phyloP scores from a whole-genome alignment of 495 filamentous ascomycete genomes.

The Penicillium taxi region DNA sequence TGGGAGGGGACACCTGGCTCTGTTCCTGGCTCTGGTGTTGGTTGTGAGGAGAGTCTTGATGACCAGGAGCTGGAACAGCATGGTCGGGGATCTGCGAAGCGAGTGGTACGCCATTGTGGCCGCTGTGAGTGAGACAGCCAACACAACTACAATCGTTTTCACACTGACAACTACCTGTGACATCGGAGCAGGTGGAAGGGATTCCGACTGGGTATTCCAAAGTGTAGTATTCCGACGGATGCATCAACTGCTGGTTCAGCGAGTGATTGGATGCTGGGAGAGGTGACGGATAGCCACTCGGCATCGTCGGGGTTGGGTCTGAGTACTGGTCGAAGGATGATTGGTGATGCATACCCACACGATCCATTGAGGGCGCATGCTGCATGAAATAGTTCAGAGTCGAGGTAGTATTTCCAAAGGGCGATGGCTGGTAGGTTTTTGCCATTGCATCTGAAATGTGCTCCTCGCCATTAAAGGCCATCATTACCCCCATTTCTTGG shows the following conservation, averaged over 20 bases:
- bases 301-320: slow-evolving; percentile 10
- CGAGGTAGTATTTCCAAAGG: slow-evolving; percentile 4
- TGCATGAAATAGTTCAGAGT: slow-evolving; percentile 14
- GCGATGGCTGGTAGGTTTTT: slow-evolving; percentile 10
- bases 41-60: too few relatives aligned
- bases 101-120: slow-evolving; percentile 33
- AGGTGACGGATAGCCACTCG: slow-evolving; percentile 25
- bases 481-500: slow-evolving; percentile 39
- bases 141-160: slow-evolving; percentile 42
- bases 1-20: neutral
- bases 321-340: slow-evolving; percentile 3
- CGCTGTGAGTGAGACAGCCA: slow-evolving; percentile 45
- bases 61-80: neutral
- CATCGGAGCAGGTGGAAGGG: slow-evolving; percentile 33
- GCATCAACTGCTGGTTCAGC: slow-evolving; percentile 31
- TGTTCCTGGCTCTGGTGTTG: slow-evolving; percentile 4
- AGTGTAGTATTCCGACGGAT: slow-evolving; percentile 37
- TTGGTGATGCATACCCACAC: slow-evolving; percentile 1
- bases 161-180: slow-evolving; percentile 43
- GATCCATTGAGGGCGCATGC: slow-evolving; percentile 9
- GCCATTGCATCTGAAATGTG: slow-evolving; percentile 12
- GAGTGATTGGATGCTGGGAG: slow-evolving; percentile 16
- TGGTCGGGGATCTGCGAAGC: slow-evolving; percentile 9
- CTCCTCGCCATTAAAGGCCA: slow-evolving; percentile 30
- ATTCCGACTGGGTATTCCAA: slow-evolving; percentile 39